Base-by-base conservation (phyloP, 371 early-diverging fungal genomes). In the Haplosporangium sp. region DNA sequence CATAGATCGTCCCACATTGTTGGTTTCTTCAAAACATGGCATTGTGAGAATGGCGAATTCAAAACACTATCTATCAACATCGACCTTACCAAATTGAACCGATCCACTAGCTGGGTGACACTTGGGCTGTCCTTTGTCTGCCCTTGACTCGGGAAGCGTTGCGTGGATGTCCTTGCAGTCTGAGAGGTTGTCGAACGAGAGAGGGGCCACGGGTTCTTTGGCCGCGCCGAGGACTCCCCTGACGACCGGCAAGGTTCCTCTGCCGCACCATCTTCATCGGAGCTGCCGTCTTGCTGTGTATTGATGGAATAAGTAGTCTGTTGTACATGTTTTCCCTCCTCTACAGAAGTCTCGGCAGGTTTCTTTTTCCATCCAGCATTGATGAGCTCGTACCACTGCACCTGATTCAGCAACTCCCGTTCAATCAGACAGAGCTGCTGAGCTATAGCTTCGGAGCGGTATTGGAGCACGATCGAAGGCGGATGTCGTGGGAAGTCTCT, bases 301-400 rank as follows among this genome's bases (percentile, higher is more conserved):
- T 29, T 4, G 29, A 29, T 29, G 29, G 29, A 29, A 29, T 29
- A 29, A 4, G 29, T 29, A 29, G 29, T 29, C 56, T 51, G 38
- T 21, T 14, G 54, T 41, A n/a, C 59, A 37, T 58, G 59, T 14
- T 41, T 40, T 16, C 41, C 56, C 10, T 56, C 56, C 14, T 45
- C 57, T 20, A 20, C 29, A 18, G 52, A 20, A 8, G 56, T 9
- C 16, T 29, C 50, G 12, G 73, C 40, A 10, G 73, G 40, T 51
- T 73, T 79, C 43, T 71, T 87, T n/a, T 87, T 86, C 88, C 90
- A 89, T 13, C 84, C 84, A 38, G 86, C 83, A 48, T 88, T 86
- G 0, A 90, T 86, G 53, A 92, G 66, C 20, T 92, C 91, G 59
- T 87, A 85, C 92, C 92, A 92, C 41, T 82, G 81, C 14, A 90